Evolutionary conservation across 2,329 filamentous ascomycete species (phyloP), one percentile per base, ranked within the genome.

Genomic region (Pseudogymnoascus sp.): DNA sequence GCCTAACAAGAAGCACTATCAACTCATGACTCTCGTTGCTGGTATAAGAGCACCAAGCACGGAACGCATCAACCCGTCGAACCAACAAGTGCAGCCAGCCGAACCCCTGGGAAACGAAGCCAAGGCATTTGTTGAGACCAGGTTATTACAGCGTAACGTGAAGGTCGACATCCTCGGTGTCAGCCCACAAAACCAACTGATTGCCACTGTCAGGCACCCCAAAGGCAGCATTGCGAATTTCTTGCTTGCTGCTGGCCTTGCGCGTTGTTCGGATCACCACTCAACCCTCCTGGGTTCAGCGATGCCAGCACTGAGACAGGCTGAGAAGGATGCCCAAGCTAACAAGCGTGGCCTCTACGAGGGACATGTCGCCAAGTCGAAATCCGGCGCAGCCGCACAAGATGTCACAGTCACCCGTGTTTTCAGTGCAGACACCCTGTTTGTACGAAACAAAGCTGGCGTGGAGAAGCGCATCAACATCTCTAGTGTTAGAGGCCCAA

Each of bases 221-320:
- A 86, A 88, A 65, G 95, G 95, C 67, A 96, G 92, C 76, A 96
- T 99, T 74, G 91, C 93, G 67, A 91, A 90, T 68, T 96, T 96
- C 76, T 77, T 99, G 47, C 85, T 99, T 50, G 87, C 93, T 71
- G 90, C 92, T 62, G 95, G 95, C 70, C 82, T 97, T 63, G 95
- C 93, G 42, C 85, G 91, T 71, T 97, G 93, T 79, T 92, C 93
- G 68, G 95, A 99, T 76, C 93, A 95, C 77, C 95, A 99, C 79
- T 96, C 93, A 0, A 96, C 92, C 40, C 82, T 97, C 78, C 84
- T 99, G 10, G 95, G 95, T 50, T 80, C 85, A 60, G 90, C 93
- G 71, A 99, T 99, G 95, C 87, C 88, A 44, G 76, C 83, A 64
- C 85, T 97, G 64, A 87, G 95, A 67, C 85, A 90, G 68, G 93